Base-by-base conservation (phyloP, 306 rosid genomes). In the Citrullus mucosospermus region DNA sequence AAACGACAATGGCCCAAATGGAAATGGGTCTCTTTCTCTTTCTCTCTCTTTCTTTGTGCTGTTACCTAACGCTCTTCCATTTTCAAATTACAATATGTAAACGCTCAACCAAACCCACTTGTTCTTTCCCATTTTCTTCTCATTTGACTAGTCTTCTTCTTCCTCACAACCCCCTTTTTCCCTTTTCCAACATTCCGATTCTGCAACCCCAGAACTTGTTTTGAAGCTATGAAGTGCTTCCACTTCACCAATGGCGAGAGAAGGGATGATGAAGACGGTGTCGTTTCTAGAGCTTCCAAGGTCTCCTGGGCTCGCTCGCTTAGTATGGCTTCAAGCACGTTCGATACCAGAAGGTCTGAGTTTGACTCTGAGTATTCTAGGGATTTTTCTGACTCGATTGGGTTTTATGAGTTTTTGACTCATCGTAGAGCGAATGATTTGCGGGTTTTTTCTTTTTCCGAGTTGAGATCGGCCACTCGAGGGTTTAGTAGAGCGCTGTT, bases 301-400 rank as follows among this genome's bases (percentile, higher is more conserved):
- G 89, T 92, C 6, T 95, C 97, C 9, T 95, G 99, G 99, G 93
- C 92, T 7, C 96, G 99, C 10, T 92, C 99, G 0, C 86, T 95
- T n/a, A 95, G 99, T 77, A 85, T 91, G 43, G 96, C 96, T 30
- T 91, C 96, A 16, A 88, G 88, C 78, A 86, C 87, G 50, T 67
- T 89, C 30, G 96, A 88, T 80, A 84, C 85, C 0, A 87, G 97
- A 54, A 82, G 97, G 34, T 89, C 95, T 16, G 93, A 91, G 74
- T 86, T 86, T 44, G 87, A 86, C 46, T 84, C 86, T 17, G 98
- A 90, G 50, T 80, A 82, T 17, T 85, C 91, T 3, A 82, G 87
- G 50, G 93, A 92, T 41, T 79, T 89, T 60, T 87, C 93, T 2
- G 93, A 92, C 48, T 80, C 97, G 12, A 54, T 82, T 5, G 86